Conservation (phyloP, 305 asterid species). For the Fraxinus ornus region DNA sequence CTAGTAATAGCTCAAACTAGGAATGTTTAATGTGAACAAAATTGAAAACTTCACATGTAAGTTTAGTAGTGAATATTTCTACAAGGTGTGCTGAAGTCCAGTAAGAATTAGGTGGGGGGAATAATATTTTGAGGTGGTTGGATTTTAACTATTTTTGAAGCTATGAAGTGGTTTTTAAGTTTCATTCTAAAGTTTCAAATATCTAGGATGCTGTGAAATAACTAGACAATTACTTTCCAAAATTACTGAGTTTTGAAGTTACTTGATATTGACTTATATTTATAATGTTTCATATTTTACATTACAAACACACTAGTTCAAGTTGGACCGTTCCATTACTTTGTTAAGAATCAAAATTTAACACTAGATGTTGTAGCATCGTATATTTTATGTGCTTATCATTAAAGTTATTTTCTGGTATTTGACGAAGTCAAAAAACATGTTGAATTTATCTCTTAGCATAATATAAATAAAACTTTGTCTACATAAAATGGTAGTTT, state of each 20-base stretch:
- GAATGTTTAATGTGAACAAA: background rate
- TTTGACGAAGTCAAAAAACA: background rate
- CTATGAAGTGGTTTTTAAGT: background rate
- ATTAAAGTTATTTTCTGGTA: background rate
- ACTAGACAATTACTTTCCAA: background rate
- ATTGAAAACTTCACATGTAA: background rate
- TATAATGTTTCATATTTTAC: background rate
- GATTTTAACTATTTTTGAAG: background rate
- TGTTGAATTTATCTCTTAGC: background rate
- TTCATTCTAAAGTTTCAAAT: background rate
- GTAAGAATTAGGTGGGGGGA: background rate
- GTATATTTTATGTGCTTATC: background rate
- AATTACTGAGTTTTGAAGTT: background rate
- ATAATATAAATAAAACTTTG: background rate
- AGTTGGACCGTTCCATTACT: background rate
- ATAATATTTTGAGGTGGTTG: background rate
- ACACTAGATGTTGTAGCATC: background rate
- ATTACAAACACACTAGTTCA: background rate
- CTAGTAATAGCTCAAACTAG: background rate
- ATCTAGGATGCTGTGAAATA: background rate
- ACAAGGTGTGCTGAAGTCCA: background rate
- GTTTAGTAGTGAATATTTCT: background rate
- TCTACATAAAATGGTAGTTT: background rate
- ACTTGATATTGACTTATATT: background rate
- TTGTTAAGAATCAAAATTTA: background rate